Conservation (phyloP, 2,329 filamentous ascomycete genomes). For the Microsporum audouinii region DNA sequence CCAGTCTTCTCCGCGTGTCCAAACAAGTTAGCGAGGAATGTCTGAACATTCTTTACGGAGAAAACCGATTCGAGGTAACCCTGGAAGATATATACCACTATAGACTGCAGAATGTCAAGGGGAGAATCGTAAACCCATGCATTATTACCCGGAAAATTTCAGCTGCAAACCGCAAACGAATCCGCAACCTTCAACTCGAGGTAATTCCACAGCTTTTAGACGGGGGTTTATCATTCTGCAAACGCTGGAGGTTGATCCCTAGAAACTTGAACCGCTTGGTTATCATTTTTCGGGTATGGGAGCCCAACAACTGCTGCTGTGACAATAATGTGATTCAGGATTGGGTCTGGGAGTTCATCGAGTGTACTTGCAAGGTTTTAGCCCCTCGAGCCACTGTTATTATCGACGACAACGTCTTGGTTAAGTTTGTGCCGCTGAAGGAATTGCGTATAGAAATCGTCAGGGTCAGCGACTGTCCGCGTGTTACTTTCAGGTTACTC, state of each 20-base stretch:
- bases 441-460: too few relatives aligned
- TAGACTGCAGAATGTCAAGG: neutral
- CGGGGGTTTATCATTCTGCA: neutral
- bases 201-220: neutral
- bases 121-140: neutral
- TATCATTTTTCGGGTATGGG: too few relatives aligned
- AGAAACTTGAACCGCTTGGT: too few relatives aligned
- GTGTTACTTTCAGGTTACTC: too few relatives aligned
- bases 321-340: too few relatives aligned
- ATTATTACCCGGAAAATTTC: too few relatives aligned
- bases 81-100: neutral
- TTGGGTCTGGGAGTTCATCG: too few relatives aligned
- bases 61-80: neutral
- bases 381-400: neutral
- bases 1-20: neutral
- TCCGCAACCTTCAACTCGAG: neutral
- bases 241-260: too few relatives aligned
- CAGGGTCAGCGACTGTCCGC: too few relatives aligned
- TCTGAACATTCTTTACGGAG: neutral
- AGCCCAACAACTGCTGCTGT: too few relatives aligned
- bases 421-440: too few relatives aligned
- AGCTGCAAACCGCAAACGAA: neutral
- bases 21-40: conserved; percentile 2
- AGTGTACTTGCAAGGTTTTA: neutral
- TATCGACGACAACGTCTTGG: too few relatives aligned